Base-by-base conservation (phyloP, 352 stramenopile genomes). In the Globisporangium irregulare region DNA sequence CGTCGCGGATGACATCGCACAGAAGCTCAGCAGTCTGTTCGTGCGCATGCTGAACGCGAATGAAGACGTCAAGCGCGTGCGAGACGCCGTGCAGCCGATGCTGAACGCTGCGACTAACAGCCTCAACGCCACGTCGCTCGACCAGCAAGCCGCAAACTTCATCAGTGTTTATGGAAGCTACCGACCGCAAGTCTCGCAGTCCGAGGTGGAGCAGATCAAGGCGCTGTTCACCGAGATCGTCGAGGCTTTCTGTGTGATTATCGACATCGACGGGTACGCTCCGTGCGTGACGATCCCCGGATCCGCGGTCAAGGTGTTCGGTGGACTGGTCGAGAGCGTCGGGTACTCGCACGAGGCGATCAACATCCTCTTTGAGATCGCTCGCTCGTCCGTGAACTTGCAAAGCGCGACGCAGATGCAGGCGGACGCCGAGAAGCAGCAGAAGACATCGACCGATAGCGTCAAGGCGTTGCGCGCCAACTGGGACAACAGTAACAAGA, bases 401-500 rank as follows among this genome's bases (percentile, higher is more conserved):
- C 53, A 58, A 14, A 58, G 53, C 24, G 53, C 53, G 12, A 27
- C 29, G 22, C 53, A 22, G 53, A 58, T 58, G 53, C 53, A 36
- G 25, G 25, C 7, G 1, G 53, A 58, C 53, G 53, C 53, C 14
- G 53, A 58, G 24, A 36, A 27, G 14, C 53, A 58, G 53, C 43
- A 51, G 5, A 27, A 58, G 12, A 4, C 53, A 3, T 22, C 53
- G 9, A 58, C 4, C 36, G 53, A 58, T 18, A 58, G 53, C 24
- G 5, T 36, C 24, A 58, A 58, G 53, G 24, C 24, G 24, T 15
- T 58, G 24, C 24, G 12, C 22, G 22, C 10, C 10, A 58, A 58
- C n/a, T 58, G 53, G 53, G 29, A 58, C 53, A 58, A 58, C 53
- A 58, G 36, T n/a, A 58, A 27, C 24, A 58, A 58, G 53, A 58